These are phyloP conservation scores for Purshia tridentata DNA, from an alignment of 306 rosid species.

Conservation along the genomic window DNA sequence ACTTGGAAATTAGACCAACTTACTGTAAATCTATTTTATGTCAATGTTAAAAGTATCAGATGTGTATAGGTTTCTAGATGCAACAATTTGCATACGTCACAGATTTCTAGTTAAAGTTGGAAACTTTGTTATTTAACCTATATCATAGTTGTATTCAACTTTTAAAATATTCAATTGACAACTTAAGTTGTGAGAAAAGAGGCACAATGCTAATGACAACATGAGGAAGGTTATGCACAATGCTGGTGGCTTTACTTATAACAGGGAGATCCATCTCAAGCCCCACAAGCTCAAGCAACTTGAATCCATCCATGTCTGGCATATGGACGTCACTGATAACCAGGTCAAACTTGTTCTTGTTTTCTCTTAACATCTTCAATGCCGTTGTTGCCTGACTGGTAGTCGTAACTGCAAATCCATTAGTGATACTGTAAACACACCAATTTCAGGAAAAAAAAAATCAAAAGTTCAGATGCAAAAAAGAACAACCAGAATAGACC, in stretches of 20 bases:
- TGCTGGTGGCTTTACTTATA: constrained; percentile 59
- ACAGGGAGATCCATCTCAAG: constrained; percentile 99
- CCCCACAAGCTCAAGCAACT: constrained; percentile 93
- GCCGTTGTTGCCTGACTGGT: constrained; percentile 78
- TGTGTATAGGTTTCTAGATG: neutral
- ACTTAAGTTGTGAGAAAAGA: neutral
- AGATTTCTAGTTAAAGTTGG: neutral
- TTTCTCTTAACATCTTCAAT: constrained; percentile 77
- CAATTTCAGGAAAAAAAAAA: neutral
- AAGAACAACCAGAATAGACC: neutral
- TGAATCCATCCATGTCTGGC: constrained; percentile 99
- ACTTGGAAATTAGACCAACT: no score
- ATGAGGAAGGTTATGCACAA: neutral
- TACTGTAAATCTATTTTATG: no score
- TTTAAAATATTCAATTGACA: neutral
- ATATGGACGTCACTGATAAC: constrained; percentile 97
- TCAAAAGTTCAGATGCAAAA: neutral
- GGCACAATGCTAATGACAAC: neutral
- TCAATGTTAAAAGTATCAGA: neutral
- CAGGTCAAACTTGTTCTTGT: constrained; percentile 77
- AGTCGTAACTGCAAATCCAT: constrained; percentile 70
- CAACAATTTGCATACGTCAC: neutral
- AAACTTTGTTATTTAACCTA: neutral
- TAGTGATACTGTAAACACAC: constrained; percentile 12
- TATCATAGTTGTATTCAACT: neutral